Conservation (phyloP, 2,329 filamentous ascomycete genomes). For the Fusarium clavum region DNA sequence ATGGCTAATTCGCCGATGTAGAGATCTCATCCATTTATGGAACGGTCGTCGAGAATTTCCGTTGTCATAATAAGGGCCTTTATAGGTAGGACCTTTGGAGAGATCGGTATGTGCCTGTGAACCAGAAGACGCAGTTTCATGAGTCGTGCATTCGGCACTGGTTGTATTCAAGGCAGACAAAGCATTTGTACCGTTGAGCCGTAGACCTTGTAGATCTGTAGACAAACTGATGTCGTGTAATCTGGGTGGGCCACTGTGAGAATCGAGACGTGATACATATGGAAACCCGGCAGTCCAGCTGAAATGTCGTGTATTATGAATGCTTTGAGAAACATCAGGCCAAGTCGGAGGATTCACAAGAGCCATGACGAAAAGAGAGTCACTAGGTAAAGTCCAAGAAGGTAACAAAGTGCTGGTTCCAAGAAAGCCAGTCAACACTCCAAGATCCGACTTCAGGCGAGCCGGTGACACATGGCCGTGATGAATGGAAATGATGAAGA, state of each 20-base stretch:
- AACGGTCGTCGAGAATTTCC: constrained; percentile 63
- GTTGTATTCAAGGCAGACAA: constrained; percentile 57
- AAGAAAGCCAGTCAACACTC: constrained; percentile 58
- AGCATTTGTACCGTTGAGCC: constrained; percentile 48
- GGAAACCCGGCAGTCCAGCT: constrained; percentile 50
- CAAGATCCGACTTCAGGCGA: constrained; percentile 40
- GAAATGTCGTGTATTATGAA: constrained; percentile 54
- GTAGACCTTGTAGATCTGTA: constrained; percentile 37
- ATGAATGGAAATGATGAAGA: constrained; percentile 51
- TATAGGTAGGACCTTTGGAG: constrained; percentile 14
- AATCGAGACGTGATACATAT: constrained; percentile 4
- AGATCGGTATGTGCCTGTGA: constrained; percentile 47
- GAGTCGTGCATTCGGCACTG: constrained; percentile 20
- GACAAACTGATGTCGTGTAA: constrained; percentile 51
- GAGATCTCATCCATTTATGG: constrained; percentile 77
- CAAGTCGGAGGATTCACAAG: constrained; percentile 48
- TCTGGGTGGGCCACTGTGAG: constrained; percentile 1
- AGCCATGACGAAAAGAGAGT: constrained; percentile 51
- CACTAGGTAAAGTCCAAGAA: constrained; percentile 50
- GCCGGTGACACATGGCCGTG: constrained; percentile 54
- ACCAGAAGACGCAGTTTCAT: constrained; percentile 13
- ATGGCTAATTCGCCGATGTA: constrained; percentile 68
- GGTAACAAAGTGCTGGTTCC: constrained; percentile 52
- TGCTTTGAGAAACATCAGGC: constrained; percentile 53
- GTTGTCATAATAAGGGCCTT: constrained; percentile 21